Evolutionary conservation across 176 grass and related monocot genomes (phyloP), one percentile per base, ranked within the genome.

Genomic region (Bolboschoenus planiculmis): DNA sequence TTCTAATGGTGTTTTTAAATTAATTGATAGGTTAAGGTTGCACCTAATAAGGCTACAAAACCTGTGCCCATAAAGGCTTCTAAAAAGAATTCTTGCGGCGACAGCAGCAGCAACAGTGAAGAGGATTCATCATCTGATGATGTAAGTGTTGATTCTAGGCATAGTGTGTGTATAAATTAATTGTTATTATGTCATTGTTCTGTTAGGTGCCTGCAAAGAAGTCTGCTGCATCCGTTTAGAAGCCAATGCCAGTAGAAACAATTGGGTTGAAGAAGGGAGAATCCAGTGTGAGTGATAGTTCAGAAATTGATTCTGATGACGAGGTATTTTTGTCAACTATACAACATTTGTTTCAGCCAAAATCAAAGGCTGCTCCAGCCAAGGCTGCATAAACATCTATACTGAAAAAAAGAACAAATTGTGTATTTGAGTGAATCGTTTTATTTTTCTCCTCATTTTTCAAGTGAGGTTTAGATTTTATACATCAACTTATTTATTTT

Each of bases 121-220:
- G 92, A 90, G 2, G 85, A 79, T 40, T 87, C 85, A 65, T 93
- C 93, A 37, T 90, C 87, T 82, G 90, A 98, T 57, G 92, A 95
- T 88, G 96, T 98, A 93, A 63, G 21, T n/a, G 23, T 26, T 47
- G 48, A 26, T 47, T 15, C n/a, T n/a, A n/a, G n/a, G n/a, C n/a
- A n/a, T n/a, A n/a, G n/a, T n/a, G n/a, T n/a, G n/a, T n/a, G n/a
- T n/a, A n/a, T n/a, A n/a, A n/a, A n/a, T n/a, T n/a, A n/a, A 2
- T 27, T 6, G 7, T 34, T 34, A 64, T 61, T 64, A 64, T 64
- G 30, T 33, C 15, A 36, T 65, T 5, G 62, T n/a, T n/a, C n/a
- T n/a, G n/a, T 2, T 43, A 94, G 88, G 92, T 94, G 78, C 72
- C 89, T 43, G 81, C 85, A 58, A 93, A 97, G 79, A 93, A 87